phyloP scores from a whole-genome alignment of 2,329 filamentous ascomycete genomes.

The Sarocladium kiliense region DNA sequence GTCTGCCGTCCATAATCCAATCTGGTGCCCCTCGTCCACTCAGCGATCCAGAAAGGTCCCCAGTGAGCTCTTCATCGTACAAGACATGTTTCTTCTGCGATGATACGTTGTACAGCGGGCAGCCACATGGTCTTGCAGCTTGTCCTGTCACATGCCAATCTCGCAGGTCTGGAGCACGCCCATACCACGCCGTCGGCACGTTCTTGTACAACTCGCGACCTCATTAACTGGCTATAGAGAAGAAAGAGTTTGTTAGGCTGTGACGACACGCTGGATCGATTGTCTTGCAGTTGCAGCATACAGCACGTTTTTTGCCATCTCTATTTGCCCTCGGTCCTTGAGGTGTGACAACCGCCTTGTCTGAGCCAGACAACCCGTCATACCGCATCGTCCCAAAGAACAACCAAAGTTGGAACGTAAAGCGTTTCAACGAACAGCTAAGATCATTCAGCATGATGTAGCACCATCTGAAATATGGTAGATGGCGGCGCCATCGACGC shows the following conservation, averaged over 20 bases:
- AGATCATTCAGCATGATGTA: background rate
- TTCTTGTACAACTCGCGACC: constrained; percentile 3
- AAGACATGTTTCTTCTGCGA: background rate
- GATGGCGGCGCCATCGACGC: background rate
- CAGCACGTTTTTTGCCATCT: background rate
- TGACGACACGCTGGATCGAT: background rate
- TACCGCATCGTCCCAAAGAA: background rate
- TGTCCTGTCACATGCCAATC: constrained; percentile 5
- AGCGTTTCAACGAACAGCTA: background rate
- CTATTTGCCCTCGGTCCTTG: background rate
- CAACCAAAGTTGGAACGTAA: background rate
- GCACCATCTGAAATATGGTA: background rate
- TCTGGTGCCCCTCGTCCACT: too few relatives aligned
- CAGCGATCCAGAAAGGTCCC: background rate
- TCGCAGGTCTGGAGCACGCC: background rate
- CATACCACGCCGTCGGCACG: constrained; percentile 1
- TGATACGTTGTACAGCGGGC: background rate
- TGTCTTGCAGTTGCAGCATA: background rate
- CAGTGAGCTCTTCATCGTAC: background rate
- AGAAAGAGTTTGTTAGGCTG: too few relatives aligned
- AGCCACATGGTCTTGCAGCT: background rate
- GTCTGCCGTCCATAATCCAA: too few relatives aligned
- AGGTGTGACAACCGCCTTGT: background rate
- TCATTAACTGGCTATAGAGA: background rate
- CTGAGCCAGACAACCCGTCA: background rate